Evolutionary conservation across 192 early-diverging fungal species (phyloP), one percentile per base, ranked within the genome.

Genomic region (Fimicolochytrium jonesii): DNA sequence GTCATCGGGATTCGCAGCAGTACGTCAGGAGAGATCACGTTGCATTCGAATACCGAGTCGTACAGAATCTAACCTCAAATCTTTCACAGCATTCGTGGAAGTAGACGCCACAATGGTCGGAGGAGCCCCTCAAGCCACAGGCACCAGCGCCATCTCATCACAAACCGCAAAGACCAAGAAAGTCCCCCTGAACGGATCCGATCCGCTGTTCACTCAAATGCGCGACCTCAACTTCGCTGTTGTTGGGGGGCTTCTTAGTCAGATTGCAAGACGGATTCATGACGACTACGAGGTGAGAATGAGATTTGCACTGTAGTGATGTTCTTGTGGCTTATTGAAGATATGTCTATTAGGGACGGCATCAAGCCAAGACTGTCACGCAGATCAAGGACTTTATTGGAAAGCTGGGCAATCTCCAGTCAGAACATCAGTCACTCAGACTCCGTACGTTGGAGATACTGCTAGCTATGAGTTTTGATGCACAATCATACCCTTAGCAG

Each of bases 361-460:
- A 96, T 74, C 79, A 87, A 57, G 92, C 92, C 22, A 91, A 89
- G 64, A 97, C 94, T 0, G 87, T 93, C 15, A 83, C 89, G 20
- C 86, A 98, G 65, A 87, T 98, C 61, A 89, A 94, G 49, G 85
- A 93, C 56, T 98, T 98, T 82, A 88, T 93, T 31, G 90, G 87
- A 13, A 88, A 87, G 70, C 72, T 97, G 41, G 85, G 88, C 26
- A 82, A 80, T 22, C 69, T 98, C 48, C 88, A 93, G 61, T 76
- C 86, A 22, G 92, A 97, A 66, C 89, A 92, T 70, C 90, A 93
- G 65, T 88, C 89, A 11, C 77, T 97, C 23, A 72, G 78, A 34
- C 80, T 85, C 30, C 88, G 90, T 90, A 81, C 65, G 68, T 63
- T 32, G 45, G 10, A 47, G 10, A 33, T n/a, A n/a, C n/a, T n/a